Percentiles rank a stretch among this genome's conserved stretches.
Evolutionary conservation across 129 eudicot genomes (phyloP).

Genomic region (Lactuca saligna): DNA sequence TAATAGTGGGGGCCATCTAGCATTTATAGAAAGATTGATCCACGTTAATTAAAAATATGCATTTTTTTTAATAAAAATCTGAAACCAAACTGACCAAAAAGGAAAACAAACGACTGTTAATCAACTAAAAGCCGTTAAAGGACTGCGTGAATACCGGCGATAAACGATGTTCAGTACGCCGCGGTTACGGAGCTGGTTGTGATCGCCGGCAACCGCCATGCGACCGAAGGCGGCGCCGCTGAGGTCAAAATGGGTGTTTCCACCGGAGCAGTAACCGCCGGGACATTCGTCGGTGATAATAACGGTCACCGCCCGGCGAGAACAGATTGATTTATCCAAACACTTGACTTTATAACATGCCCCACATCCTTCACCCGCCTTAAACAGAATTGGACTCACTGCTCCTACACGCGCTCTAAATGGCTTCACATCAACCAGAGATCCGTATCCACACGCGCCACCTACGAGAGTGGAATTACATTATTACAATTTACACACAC

Average conservation of each 20-base stretch:
- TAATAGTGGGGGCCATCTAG: constrained; percentile 1
- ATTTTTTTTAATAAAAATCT: not conserved
- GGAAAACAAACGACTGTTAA: constrained; percentile 35
- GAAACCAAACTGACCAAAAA: constrained; percentile 35
- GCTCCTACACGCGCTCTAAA: constrained; percentile 91
- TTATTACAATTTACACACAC: too few relatives aligned
- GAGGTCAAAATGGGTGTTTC: constrained; percentile 81
- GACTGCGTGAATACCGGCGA: constrained; percentile 48
- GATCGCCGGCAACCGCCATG: constrained; percentile 77
- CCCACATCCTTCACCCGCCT: constrained; percentile 94
- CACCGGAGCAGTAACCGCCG: constrained; percentile 72
- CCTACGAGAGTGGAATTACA: constrained; percentile 38
- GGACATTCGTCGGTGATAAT: constrained; percentile 89
- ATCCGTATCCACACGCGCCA: constrained; percentile 98
- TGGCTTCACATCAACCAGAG: constrained; percentile 92
- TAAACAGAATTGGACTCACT: constrained; percentile 83
- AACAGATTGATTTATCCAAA: constrained; percentile 74
- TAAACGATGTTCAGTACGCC: constrained; percentile 62
- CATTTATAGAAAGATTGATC: not conserved
- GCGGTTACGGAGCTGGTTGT: constrained; percentile 66
- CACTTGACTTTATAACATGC: constrained; percentile 95
- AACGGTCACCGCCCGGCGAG: constrained; percentile 75
- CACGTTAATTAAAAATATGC: not conserved
- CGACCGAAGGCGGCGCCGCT: constrained; percentile 98
- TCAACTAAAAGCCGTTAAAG: constrained; percentile 2